Evolutionary conservation across 2,329 filamentous ascomycete species (phyloP), one percentile per base, ranked within the genome.

Genomic region (Ploettnerulaceae sp.): DNA sequence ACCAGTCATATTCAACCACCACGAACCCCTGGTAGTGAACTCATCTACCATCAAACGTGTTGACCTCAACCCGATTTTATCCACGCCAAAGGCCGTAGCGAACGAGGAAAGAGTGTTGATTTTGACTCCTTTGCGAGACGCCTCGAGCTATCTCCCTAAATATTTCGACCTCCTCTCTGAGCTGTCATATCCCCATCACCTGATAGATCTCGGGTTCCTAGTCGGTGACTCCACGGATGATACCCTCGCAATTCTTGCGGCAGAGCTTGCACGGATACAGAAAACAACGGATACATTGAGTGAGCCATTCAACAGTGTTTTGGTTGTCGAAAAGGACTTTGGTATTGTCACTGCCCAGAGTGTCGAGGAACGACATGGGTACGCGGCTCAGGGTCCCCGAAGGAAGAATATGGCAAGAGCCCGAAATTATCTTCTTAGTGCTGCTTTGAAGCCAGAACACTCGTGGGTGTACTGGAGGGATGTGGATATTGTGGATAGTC

Each of bases 401-500:
- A 82, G 93, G 56, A 97, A 91, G 70, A 81, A 84, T 26, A 90
- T 98, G 79, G 93, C 86, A 35, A 82, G 77, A 57, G 93, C 93
- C 21, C 81, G 93, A 58, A 98, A 98, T 67, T 98, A 95, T 67
- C 75, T 98, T 15, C 78, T 98, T 2, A 79, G 82, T 24, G 75
- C 88, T 0, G 84, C 93, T 3, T 65, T 98, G 60, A 95, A 94
- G 71, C 82, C 89, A 0, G 89, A 97, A 52, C 93, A 98, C 65
- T 91, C 89, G 7, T 98, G 93, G 93, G 90, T 97, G 7, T 97
- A 96, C 67, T 98, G 93, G 93, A 81, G 93, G 50, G 93, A 98
- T 66, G 90, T 95, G 39, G 93, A 98, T 67, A 96, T 98, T 59
- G 82, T 87, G 36, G 90, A 98, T 63, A 95, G 86, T 65, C 89